Evolutionary conservation across 257 asterid genomes (phyloP).

Genomic region (Scutellaria baicalensis): DNA sequence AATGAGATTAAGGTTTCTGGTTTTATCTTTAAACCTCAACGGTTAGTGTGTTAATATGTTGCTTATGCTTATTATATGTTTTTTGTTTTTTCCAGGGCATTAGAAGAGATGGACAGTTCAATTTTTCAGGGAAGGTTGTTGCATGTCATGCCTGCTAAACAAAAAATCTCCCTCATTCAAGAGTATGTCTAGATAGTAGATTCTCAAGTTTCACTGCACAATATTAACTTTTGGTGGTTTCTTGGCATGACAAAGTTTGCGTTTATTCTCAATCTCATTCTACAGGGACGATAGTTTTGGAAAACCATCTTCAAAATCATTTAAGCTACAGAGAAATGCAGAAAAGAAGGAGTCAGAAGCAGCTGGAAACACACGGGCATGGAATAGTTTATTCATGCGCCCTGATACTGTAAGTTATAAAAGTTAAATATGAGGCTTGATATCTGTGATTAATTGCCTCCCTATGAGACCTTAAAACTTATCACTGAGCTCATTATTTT

Average conservation of each 20-base stretch:
- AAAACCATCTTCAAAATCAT: constrained; percentile 46
- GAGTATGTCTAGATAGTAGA: constrained; percentile 50
- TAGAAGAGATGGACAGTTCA: constrained; percentile 70
- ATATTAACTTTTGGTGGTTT: background rate
- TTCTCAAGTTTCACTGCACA: background rate
- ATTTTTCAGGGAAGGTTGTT: constrained; percentile 89
- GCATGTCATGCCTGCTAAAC: constrained; percentile 89
- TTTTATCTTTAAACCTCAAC: background rate
- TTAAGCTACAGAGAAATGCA: constrained; percentile 61
- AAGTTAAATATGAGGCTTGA: background rate
- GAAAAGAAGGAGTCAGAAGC: constrained; percentile 86
- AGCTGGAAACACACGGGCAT: constrained; percentile 74
- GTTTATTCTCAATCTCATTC: constrained; percentile 4
- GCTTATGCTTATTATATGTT: background rate
- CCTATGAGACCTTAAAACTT: background rate
- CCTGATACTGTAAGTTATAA: constrained; percentile 72
- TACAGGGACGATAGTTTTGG: constrained; percentile 33
- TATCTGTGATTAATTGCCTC: background rate
- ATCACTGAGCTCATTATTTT: background rate
- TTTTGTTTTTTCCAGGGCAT: constrained; percentile 57
- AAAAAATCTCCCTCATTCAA: constrained; percentile 35
- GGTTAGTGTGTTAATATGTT: background rate
- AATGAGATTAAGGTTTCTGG: background rate
- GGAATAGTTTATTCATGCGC: constrained; percentile 90
- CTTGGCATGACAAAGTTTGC: constrained; percentile 1